Evolutionary conservation across 1,284 basidiomycete species (phyloP), one percentile per base, ranked within the genome.

Genomic region (Farysia itapuensis): DNA sequence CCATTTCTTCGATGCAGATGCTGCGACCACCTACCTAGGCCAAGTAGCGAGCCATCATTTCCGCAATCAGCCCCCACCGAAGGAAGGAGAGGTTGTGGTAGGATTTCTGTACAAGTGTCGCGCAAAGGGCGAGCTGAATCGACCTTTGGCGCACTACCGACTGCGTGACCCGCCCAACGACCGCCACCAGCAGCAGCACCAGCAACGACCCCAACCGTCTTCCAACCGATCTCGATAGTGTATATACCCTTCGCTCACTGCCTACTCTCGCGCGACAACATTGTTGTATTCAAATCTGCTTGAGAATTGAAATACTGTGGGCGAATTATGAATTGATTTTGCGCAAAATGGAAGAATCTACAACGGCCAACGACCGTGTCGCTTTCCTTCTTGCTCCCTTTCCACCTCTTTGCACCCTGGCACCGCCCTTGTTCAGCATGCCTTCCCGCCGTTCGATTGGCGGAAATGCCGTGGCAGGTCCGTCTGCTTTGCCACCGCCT

Each of bases 41-140:
- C 48, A 45, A 23, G 61, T 70, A 6, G 69, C 67, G n/a, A 32
- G 49, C 9, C 50, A 49, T 15, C 69, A 72, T 43, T 68, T 72
- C 39, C 51, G 48, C n/a, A 51, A 31, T 3, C 58, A 63, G 32
- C 69, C 67, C 5, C 49, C 64, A 12, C 69, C 69, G 2, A 72
- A 72, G 39, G 69, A 72, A 28, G 69, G 69, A 9, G 69, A 72
- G 39, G 61, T 70, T 2, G 69, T 72, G 1, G 69, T 72, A 2
- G 64, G 65, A 2, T 72, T 72, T 43, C 37, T 72, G 39, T 70
- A 70, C 45, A 57, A 68, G 44, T 70, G 67, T 34, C 44, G 49
- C 13, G 64, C 57, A 13, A 61, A 60, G 35, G 67, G 69, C 39
- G 57, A 72, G 52, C 48, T 63, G 18, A 63, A 56, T 31, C 21